Evolutionary conservation across 768 basidiomycete genomes (phyloP), one percentile per base, ranked within the genome.

Genomic region (Mycena rosella): DNA sequence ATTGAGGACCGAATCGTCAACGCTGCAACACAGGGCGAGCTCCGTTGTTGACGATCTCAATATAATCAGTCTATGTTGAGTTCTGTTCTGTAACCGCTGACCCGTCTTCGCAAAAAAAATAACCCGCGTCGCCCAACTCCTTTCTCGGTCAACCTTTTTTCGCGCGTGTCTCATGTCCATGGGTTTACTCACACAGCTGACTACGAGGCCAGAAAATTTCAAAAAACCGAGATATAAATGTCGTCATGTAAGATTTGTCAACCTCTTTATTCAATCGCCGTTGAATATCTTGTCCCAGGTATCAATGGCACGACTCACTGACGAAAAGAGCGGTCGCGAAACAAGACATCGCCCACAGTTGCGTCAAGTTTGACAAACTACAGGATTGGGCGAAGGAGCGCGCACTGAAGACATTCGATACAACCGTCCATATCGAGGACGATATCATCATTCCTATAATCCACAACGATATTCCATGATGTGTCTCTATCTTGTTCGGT

Each of bases 321-420:
- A 67, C 77, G 30, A 49, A 67, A 42, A 73, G 68, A 20, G 49
- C 70, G n/a, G 60, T 71, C n/a, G n/a, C n/a, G n/a, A n/a, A n/a
- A n/a, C n/a, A n/a, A 0, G 68, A 77, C 49, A 63, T 74, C 26
- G 71, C 72, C 2, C 77, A 78, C 58, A 74, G 73, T 3, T 79
- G 77, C 60, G 68, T 75, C 27, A 72, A 74, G 38, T 79, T 74
- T 58, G 75, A 73, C 27, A 78, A 74, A 53, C 69, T 78, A 26
- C 65, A 69, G 42, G 70, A 75, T 5, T 77, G 78, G 76, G 77
- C 72, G 15, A 53, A 73, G 30, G 65, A 75, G 17, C 67, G 65
- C 7, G 29, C 40, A 48, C n/a, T 63, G 48, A 22, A 53, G 2
- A 17, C 34, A 4, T 68, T 45, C 22, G 61, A 68, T 45, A 45